Base-by-base conservation (phyloP, 169 alveolate genomes). In the Plasmodium falciparum region DNA sequence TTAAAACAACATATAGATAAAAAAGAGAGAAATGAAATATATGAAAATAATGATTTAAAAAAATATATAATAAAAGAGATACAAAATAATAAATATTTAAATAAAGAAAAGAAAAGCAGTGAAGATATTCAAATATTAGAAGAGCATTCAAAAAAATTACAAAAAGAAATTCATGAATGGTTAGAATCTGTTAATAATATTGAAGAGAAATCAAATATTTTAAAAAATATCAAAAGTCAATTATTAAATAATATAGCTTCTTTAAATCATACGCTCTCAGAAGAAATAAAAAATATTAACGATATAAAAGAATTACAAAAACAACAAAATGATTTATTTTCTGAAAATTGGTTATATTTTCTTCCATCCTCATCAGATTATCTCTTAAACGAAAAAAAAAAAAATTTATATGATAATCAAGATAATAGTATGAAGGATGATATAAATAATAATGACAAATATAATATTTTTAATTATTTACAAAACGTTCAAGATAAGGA, bases 261-360 rank as follows among this genome's bases (percentile, higher is more conserved):
- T 17, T 69, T 83, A 83, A 83, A 83, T 83, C 47, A 83, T 6
- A 71, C 85, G 2, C 63, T 83, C 4, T 39, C 65, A 29, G 86
- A 83, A 83, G 91, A 83, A 70, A 83, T 83, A 29, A 73, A 83
- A 70, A 83, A 83, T 50, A 83, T 83, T 20, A 83, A 83, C 24
- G 91, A 83, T 3, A 83, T 83, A 22, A 83, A 70, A 69, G 71
- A 83, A 17, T 54, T 83, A 20, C 91, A 83, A 83, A 59, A 56
- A 33, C 52, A 67, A 24, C 91, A 83, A 47, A 70, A 70, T 83
- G 75, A 69, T 45, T 56, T 83, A 70, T 83, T 83, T 83, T 67
- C 91, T 3, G 91, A 83, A 69, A 83, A 83, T 83, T 54, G 26
- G 63, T 50, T 83, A 50, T 83, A 83, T 33, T 39, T 83, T 33